Evolutionary conservation across 768 basidiomycete species (phyloP), one percentile per base, ranked within the genome.

Genomic region (Phaeotremella skinneri): DNA sequence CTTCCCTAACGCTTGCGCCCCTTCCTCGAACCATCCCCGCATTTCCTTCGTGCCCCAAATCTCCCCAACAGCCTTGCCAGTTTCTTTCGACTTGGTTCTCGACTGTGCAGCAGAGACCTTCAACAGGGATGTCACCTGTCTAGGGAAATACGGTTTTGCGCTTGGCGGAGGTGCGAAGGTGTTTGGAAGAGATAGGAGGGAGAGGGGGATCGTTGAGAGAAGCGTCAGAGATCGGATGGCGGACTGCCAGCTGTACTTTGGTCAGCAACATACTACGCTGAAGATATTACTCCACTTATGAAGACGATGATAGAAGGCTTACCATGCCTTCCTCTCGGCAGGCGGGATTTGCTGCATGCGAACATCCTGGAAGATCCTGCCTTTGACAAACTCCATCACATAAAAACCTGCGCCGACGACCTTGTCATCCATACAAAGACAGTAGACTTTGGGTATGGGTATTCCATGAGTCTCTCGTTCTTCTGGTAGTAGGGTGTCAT

Each of bases 351-450:
- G 85, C 0, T 84, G 83, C 85, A 96, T 86, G 61, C 84, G 78
- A 6, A 83, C 79, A 76, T 97, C 88, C 13, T 90, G 89, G 79
- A 96, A 99, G 66, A 97, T 93, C 48, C 96, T 83, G 0, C 94
- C 94, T 21, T 94, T 86, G 45, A 98, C 72, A 74, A 89, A 98
- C 73, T 97, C 88, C 94, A 99, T 98, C 45, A 97, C 82, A 74
- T 96, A 98, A 79, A 97, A 97, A 1, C 87, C 84, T 23, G 91
- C 91, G 2, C 93, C 94, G 20, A 94, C 81, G 39, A 97, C 82
- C 2, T 79, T 69, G 32, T 68, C 79, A 70, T 97, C 90, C 67
- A 88, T 85, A 73, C 94, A 97, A 1, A 97, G 80, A 25, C 85
- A 81, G 59, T 88, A 87, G 0, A 91, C 89, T 66, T 85, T 83